Percentiles rank a stretch among this genome's conserved stretches.
These are phyloP conservation scores for Mycena indigotica DNA, from an alignment of 768 basidiomycete genomes.

Conservation along the genomic window DNA sequence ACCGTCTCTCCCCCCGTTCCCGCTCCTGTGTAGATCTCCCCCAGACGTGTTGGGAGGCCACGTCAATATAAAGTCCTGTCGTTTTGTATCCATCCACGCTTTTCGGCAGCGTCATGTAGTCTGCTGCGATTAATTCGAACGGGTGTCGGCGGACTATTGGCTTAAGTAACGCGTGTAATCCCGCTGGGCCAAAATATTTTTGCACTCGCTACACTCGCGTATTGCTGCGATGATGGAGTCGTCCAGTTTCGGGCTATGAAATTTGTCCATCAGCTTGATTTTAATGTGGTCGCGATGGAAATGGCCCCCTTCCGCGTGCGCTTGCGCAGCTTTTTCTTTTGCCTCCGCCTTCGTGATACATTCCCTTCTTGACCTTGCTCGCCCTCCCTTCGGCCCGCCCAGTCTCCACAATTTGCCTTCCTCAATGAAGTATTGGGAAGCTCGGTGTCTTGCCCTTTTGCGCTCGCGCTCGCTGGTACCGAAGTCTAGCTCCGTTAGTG, in stretches of 20 bases:
- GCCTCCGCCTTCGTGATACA: constrained; percentile 9
- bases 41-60: constrained; percentile 1
- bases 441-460: constrained; percentile 1
- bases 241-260: constrained; percentile 1
- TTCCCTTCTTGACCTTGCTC: neutral
- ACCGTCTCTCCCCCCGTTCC: neutral
- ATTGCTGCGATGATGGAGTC: constrained; percentile 10
- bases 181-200: neutral
- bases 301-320: neutral
- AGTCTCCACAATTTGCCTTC: constrained; percentile 21
- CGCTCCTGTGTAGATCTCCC: neutral
- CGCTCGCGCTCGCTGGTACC: neutral
- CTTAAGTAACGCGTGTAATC: neutral
- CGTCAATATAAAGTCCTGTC: constrained; percentile 2
- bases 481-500: neutral
- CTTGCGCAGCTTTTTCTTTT: neutral
- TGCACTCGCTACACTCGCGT: neutral
- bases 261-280: constrained; percentile 3
- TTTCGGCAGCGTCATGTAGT: neutral
- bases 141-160: neutral
- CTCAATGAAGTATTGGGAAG: constrained; percentile 8
- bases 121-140: neutral
- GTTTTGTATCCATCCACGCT: neutral
- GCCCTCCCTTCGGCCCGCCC: neutral
- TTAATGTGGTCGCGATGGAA: neutral